Evolutionary conservation across 2,329 filamentous ascomycete species (phyloP), one percentile per base, ranked within the genome.

Genomic region (Onygena corvina): DNA sequence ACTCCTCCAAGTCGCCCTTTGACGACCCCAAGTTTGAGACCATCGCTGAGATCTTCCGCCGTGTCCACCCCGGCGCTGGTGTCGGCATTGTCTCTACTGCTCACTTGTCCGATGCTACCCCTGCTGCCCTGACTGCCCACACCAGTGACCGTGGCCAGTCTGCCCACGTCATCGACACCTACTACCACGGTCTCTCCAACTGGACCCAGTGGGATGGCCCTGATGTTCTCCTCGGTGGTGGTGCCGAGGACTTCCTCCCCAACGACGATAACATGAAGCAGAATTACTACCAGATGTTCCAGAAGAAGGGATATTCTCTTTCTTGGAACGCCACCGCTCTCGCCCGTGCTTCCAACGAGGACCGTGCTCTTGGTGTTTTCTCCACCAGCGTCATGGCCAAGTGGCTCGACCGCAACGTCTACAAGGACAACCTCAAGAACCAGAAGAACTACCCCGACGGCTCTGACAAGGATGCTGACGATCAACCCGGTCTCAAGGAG

Each of bases 1-100:
- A 93, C 63, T 87, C 83, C 0, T 87, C 83, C 44, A 71, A 76
- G 9, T 75, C 83, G 57, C 68, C 75, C 2, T 86, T 86, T 55
- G 86, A 93, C 61, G 86, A 93, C 60, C 86, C 86, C 48, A 92
- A 90, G 69, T 77, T 93, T 18, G 86, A 92, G 71, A 86, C 81
- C 11, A 85, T 93, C 61, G 80, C 83, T 4, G 65, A 68, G 52
- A 73, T 92, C 50, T 81, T 90, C 67, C 75, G 77, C 57, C 81
- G 86, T 50, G 72, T 86, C 48, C 79, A 76, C 50, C 62, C 63
- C 65, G 75, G 79, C 52, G 72, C 79, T 56, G 71, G 73, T 50
- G 67, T 79, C 42, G 70, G 76, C 34, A 78, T 80, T 72, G 85
- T 92, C 35, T 84, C 82, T 2, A 93, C 86, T n/a, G 86, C 86